Evolutionary conservation across 352 stramenopile species (phyloP).

Genomic region (Phytopythium ostracodes): DNA sequence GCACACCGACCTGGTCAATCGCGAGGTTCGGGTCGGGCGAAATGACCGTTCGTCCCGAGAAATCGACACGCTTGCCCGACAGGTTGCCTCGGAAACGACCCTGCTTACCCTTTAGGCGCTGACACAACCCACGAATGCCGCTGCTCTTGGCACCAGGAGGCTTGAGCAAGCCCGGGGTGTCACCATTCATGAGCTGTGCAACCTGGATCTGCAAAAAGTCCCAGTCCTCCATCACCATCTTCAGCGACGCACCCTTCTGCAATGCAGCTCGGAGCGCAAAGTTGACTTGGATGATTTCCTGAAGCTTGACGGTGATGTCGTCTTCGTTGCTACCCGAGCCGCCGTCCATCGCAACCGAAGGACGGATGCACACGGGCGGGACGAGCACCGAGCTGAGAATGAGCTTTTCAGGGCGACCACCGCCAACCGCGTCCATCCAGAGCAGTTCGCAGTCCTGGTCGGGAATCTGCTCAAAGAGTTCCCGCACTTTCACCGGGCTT

Average conservation of each 20-base stretch:
- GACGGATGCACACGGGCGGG: conserved; percentile 98
- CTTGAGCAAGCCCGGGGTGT: conserved; percentile 95
- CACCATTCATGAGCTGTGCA: conserved; percentile 98
- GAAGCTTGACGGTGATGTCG: conserved; percentile 98
- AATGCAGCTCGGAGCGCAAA: conserved; percentile 93
- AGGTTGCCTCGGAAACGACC: conserved; percentile 99
- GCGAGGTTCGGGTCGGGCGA: conserved; percentile 98
- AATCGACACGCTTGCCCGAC: conserved; percentile 98
- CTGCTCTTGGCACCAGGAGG: conserved; percentile 89
- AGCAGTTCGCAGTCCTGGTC: conserved; percentile 98
- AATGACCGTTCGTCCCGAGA: conserved; percentile 99
- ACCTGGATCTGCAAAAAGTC: conserved; percentile 98
- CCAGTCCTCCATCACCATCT: conserved; percentile 99
- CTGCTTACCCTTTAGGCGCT: conserved; percentile 97
- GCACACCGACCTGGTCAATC: conserved; percentile 95
- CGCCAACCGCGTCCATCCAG: conserved; percentile 93
- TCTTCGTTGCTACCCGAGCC: conserved; percentile 96
- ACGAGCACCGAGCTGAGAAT: conserved; percentile 97
- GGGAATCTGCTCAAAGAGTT: conserved; percentile 95
- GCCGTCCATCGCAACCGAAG: conserved; percentile 97
- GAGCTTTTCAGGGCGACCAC: conserved; percentile 95
- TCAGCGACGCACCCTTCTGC: conserved; percentile 93
- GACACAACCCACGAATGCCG: conserved; percentile 96
- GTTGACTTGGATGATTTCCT: conserved; percentile 99
- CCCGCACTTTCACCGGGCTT: conserved; percentile 88